Evolutionary conservation across 768 basidiomycete species (phyloP).

Genomic region (Lactarius deliciosus): DNA sequence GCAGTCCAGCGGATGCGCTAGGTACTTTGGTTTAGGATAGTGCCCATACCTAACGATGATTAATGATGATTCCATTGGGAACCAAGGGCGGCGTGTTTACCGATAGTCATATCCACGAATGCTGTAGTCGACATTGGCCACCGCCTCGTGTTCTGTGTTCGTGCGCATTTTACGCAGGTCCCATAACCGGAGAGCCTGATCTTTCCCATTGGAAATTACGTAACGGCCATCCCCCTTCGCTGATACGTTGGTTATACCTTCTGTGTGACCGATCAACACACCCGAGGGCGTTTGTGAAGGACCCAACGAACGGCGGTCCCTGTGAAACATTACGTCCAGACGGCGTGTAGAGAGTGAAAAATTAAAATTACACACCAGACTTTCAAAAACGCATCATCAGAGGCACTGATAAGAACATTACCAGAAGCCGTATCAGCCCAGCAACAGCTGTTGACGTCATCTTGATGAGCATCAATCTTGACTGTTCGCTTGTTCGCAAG

Average conservation of each 20-base stretch:
- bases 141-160: constrained; percentile 62
- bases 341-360: background rate
- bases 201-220: constrained; percentile 93
- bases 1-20: constrained; percentile 83
- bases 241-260: constrained; percentile 92
- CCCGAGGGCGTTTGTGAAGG: constrained; percentile 76
- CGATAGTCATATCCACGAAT: constrained; percentile 75
- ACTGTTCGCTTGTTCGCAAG: constrained; percentile 75
- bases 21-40: constrained; percentile 61
- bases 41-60: constrained; percentile 50
- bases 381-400: constrained; percentile 93
- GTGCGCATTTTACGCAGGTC: constrained; percentile 91
- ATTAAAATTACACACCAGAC: constrained; percentile 64
- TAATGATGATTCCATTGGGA: constrained; percentile 2
- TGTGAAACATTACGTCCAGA: constrained; percentile 29
- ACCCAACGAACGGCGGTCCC: constrained; percentile 53
- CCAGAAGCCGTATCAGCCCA: constrained; percentile 94
- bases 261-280: constrained; percentile 91
- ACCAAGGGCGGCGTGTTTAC: constrained; percentile 40
- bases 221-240: constrained; percentile 97
- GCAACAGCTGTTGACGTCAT: constrained; percentile 94
- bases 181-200: constrained; percentile 89
- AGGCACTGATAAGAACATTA: constrained; percentile 92
- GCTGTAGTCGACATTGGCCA: constrained; percentile 52
- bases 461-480: constrained; percentile 80